Percentiles rank a stretch among this genome's conserved stretches.
Conservation (phyloP, 768 basidiomycete genomes). For the Pleurotus citrinopileatus region DNA sequence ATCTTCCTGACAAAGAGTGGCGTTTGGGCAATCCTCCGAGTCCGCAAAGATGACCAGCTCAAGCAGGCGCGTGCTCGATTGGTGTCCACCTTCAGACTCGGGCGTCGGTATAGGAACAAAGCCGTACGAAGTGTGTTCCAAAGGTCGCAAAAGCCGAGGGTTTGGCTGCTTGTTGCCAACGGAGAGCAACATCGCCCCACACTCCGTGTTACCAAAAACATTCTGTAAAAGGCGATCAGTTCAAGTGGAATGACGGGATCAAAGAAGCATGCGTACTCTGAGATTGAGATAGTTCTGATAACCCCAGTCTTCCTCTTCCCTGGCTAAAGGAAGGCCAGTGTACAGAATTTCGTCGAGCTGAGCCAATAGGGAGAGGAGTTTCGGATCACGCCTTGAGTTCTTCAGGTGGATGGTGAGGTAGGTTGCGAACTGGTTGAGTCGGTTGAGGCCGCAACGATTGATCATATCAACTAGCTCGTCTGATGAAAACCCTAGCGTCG, state of each 20-base stretch:
- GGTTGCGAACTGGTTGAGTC: conserved; percentile 54
- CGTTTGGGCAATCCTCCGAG: conserved; percentile 59
- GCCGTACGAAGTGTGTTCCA: conserved; percentile 63
- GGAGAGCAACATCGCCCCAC: conserved; percentile 69
- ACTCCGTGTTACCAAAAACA: conserved; percentile 80
- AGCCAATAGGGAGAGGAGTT: conserved; percentile 41
- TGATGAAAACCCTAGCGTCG: conserved; percentile 48
- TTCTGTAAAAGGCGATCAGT: conserved; percentile 41
- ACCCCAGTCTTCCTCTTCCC: conserved; percentile 54
- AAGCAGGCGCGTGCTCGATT: conserved; percentile 46
- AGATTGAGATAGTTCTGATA: conserved; percentile 24
- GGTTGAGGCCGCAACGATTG: conserved; percentile 47
- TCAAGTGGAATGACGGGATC: neutral
- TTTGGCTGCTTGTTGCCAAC: conserved; percentile 49
- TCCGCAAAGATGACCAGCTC: conserved; percentile 57
- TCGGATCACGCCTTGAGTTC: conserved; percentile 40
- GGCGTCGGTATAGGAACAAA: conserved; percentile 54
- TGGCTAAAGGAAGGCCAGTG: conserved; percentile 47
- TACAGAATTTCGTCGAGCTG: conserved; percentile 47
- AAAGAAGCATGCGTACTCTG: neutral
- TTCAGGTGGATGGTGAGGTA: conserved; percentile 51
- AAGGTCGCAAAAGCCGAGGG: conserved; percentile 48
- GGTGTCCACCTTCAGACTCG: conserved; percentile 29
- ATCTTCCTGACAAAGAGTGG: conserved; percentile 46
- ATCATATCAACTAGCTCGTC: conserved; percentile 54